phyloP scores from a whole-genome alignment of 2,329 filamentous ascomycete species.

The Fusarium nelsonii region DNA sequence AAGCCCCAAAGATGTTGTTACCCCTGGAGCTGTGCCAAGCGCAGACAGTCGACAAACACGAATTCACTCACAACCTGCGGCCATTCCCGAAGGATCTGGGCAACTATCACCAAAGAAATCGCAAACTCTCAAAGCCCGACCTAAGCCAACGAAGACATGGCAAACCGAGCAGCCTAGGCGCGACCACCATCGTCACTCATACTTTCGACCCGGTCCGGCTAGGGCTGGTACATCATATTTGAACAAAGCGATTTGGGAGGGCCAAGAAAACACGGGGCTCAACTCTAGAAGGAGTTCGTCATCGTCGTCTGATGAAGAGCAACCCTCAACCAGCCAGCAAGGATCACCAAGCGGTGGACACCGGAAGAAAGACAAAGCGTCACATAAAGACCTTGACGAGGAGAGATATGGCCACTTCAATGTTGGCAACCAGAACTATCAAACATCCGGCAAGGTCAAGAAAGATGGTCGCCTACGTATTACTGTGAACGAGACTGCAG shows the following conservation, averaged over 20 bases:
- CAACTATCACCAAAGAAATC: slow-evolving; percentile 11
- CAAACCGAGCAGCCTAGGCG: slow-evolving; percentile 38
- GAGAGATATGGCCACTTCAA: slow-evolving; percentile 58
- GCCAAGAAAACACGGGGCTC: background rate
- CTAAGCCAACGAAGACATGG: slow-evolving; percentile 40
- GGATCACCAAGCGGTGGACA: background rate
- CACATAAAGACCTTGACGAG: slow-evolving; percentile 41
- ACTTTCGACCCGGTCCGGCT: slow-evolving; percentile 37
- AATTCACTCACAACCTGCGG: slow-evolving; percentile 12
- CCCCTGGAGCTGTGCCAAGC: background rate
- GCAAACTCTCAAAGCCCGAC: slow-evolving; percentile 16
- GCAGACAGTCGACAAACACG: slow-evolving; percentile 1
- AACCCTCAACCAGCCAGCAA: slow-evolving; percentile 1
- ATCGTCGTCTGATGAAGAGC: slow-evolving; percentile 26
- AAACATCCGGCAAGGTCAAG: slow-evolving; percentile 73
- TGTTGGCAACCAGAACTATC: slow-evolving; percentile 73
- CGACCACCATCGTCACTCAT: slow-evolving; percentile 13
- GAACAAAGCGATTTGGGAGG: slow-evolving; percentile 41
- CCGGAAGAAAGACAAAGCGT: slow-evolving; percentile 8
- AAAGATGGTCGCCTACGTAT: slow-evolving; percentile 79
- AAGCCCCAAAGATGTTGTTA: slow-evolving; percentile 9
- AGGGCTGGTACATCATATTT: slow-evolving; percentile 42
- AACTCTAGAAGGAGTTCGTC: slow-evolving; percentile 33
- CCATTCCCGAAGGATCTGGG: background rate
- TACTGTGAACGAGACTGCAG: slow-evolving; percentile 76